Percentiles rank a stretch among this genome's conserved stretches.
Conservation (phyloP, 169 alveolate genomes). For the Cytauxzoon felis region DNA sequence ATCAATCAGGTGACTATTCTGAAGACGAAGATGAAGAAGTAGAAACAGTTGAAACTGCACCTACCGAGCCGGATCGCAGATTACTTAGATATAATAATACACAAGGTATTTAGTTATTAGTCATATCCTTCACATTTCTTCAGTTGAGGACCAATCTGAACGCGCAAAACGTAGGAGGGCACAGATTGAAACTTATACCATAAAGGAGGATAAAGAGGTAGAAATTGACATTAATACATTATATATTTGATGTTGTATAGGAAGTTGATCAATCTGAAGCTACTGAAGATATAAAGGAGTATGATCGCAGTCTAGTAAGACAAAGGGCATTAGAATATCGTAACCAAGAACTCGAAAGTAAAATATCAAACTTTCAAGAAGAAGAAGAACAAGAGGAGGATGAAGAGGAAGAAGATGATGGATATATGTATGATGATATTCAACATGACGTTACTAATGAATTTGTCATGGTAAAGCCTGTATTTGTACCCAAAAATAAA, state of each 20-base stretch:
- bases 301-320: constrained; percentile 13
- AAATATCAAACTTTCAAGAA: neutral
- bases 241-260: neutral
- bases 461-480: constrained; percentile 17
- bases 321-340: constrained; percentile 57
- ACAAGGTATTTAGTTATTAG: neutral
- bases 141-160: constrained; percentile 20
- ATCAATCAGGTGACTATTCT: neutral
- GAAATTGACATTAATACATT: neutral
- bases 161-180: constrained; percentile 21
- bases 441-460: neutral
- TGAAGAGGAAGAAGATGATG: constrained; percentile 14
- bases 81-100: constrained; percentile 15
- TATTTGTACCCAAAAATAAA: constrained; percentile 42
- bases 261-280: neutral
- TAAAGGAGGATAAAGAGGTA: neutral
- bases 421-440: neutral
- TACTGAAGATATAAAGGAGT: neutral
- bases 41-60: constrained; percentile 14
- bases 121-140: neutral
- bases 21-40: constrained; percentile 27
- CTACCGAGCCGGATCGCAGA: constrained; percentile 50
- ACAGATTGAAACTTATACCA: constrained; percentile 7
- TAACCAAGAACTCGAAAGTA: constrained; percentile 24
- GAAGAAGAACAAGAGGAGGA: constrained; percentile 33